Evolutionary conservation across 176 grass and related monocot species (phyloP), one percentile per base, ranked within the genome.

Genomic region (Cymbopogon citratus): DNA sequence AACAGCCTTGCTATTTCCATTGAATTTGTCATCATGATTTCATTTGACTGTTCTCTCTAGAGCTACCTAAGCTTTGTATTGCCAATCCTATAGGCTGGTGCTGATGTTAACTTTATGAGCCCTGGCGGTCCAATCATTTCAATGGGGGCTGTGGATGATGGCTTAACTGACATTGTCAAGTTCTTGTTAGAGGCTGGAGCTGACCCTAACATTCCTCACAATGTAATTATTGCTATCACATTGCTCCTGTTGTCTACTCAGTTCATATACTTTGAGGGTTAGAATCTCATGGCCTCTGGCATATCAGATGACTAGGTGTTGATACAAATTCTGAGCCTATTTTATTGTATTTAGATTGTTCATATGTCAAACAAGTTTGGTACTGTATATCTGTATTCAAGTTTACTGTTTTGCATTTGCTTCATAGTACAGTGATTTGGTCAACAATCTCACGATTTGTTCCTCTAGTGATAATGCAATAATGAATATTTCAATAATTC

Each of bases 151-250:
- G 16, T 81, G 28, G 38, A 27, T n/a, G 9, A 57, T 40, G 71
- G 76, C 13, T 87, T 71, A 44, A 85, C 8, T 9, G 81, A 87
- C 25, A 46, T 85, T 45, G 64, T 87, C 52, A 84, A 87, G 51
- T 46, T 64, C 10, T 80, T 87, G 62, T 19, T 91, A 78, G 80
- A 81, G 28, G 74, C 75, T 83, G 88, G 88, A 74, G 88, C 85
- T 49, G 63, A 87, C 12, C 60, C 88, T 46, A 90, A 90, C 81
- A 71, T 91, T 64, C 38, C 29, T 41, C 71, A 81, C 14, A 2
- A 79, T 16, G 89, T 87, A 62, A 74, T 26, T 81, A 15, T 78
- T 15, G 19, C 60, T 71, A 26, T 18, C 34, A 4, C 33, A 34
- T 43, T 1, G 5, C 21, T 2, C 38, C 12, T 19, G 4, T 19